These are phyloP conservation scores for Vaccinium corymbosum DNA, from an alignment of 148 eudicot genomes.

Conservation along the genomic window DNA sequence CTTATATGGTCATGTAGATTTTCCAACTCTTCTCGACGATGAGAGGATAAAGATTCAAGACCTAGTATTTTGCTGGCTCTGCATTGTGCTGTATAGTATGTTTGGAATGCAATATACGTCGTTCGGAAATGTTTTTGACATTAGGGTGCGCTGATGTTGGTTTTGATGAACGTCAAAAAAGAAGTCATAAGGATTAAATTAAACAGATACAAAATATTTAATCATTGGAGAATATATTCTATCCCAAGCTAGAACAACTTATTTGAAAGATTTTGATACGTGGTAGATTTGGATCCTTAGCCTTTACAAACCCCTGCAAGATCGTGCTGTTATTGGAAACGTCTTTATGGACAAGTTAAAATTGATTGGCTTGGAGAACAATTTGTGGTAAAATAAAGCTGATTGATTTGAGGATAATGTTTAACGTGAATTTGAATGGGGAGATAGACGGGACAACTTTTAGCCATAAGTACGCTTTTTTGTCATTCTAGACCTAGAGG, in stretches of 20 bases:
- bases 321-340: background rate
- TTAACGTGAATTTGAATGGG: background rate
- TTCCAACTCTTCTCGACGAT: background rate
- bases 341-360: background rate
- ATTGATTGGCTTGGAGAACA: background rate
- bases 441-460: background rate
- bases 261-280: background rate
- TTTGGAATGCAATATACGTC: background rate
- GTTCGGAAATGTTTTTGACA: background rate
- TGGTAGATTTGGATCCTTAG: background rate
- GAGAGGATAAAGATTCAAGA: background rate
- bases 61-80: background rate
- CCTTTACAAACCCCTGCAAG: background rate
- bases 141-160: background rate
- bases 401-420: background rate
- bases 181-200: background rate
- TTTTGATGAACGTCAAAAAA: background rate
- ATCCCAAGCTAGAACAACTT: too few relatives aligned
- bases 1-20: background rate
- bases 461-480: background rate
- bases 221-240: background rate
- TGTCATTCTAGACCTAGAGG: background rate
- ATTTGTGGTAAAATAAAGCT: background rate
- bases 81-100: background rate
- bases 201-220: background rate